Percentiles rank a stretch among this genome's conserved stretches.
phyloP scores from a whole-genome alignment of 257 asterid genomes.

The Lycium ferocissimum region DNA sequence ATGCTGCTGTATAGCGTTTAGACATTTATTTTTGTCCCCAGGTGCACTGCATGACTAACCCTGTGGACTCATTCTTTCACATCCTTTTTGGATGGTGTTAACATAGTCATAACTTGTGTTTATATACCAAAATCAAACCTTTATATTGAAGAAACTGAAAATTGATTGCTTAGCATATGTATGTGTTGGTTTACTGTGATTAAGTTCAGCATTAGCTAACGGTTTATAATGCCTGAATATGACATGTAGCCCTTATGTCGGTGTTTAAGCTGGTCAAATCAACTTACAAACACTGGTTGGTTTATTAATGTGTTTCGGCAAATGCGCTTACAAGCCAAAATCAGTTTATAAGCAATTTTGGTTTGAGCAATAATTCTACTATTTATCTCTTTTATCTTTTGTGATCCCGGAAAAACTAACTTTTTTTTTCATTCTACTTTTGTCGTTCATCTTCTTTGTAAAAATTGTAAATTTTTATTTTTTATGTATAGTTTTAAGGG shows the following conservation, averaged over 20 bases:
- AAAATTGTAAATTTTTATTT: too few relatives aligned
- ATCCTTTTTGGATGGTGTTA: background rate
- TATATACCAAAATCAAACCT: background rate
- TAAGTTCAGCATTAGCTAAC: background rate
- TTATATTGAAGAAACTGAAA: background rate
- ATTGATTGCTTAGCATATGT: constrained; percentile 22
- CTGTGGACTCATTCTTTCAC: constrained; percentile 12
- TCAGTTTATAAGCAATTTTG: background rate
- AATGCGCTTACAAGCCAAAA: background rate
- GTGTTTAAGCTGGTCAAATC: too few relatives aligned
- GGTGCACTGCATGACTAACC: background rate
- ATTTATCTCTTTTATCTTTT: too few relatives aligned
- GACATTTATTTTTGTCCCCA: background rate
- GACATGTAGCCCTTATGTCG: background rate
- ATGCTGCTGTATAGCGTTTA: constrained; percentile 18
- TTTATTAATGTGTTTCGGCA: background rate
- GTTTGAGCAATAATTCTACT: too few relatives aligned
- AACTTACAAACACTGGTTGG: background rate
- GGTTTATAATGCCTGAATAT: background rate
- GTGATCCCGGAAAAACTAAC: too few relatives aligned
- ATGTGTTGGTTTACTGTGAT: background rate
- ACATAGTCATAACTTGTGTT: background rate
- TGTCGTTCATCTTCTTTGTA: too few relatives aligned
- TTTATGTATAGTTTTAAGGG: too few relatives aligned
- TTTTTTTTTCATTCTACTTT: too few relatives aligned